Base-by-base conservation (phyloP, 352 stramenopile species). In the Pythium periplocum region DNA sequence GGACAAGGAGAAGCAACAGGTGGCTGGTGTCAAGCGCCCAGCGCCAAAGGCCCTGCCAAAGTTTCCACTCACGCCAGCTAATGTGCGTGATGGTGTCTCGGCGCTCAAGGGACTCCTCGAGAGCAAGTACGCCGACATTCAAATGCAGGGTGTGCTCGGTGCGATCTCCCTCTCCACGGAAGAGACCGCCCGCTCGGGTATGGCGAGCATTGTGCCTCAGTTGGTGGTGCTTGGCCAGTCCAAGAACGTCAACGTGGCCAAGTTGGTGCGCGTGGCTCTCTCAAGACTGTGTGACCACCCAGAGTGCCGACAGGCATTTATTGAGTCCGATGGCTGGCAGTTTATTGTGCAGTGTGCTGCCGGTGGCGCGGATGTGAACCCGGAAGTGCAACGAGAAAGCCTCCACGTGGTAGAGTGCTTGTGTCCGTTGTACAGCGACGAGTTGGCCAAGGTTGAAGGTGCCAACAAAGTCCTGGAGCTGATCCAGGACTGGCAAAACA, bases 371-470 rank as follows among this genome's bases (percentile, higher is more conserved):
- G 58, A 69, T 49, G 71, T 94, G 26, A 73, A 77, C 31, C 68
- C 79, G 6, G 83, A 94, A 42, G 73, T 90, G 57, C 83, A 94
- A 56, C 79, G 83, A 48, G 81, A 88, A 54, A 92, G 83, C 70
- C 78, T 94, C 57, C 81, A 86, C 69, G 81, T 94, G 59, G 78
- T 94, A 74, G 81, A 90, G 70, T 87, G 71, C 54, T 73, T 94
- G 48, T 92, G 83, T 42, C 74, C 81, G 60, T 57, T 90, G 61
- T 94, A 92, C 59, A 76, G 86, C 42, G 76, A 90, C 45, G 81
- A 94, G 53, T 65, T 92, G 45, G 73, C 81, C 55, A 86, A 88
- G 57, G 75, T 83, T 7, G 61, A 69, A 12, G 82, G 62, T 40
- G 78, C 83, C 17, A 55, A 51, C 8, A 71, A 82, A 26, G 78